These are phyloP conservation scores for Rhododendron griersonianum DNA, from an alignment of 148 eudicot species.

Conservation along the genomic window DNA sequence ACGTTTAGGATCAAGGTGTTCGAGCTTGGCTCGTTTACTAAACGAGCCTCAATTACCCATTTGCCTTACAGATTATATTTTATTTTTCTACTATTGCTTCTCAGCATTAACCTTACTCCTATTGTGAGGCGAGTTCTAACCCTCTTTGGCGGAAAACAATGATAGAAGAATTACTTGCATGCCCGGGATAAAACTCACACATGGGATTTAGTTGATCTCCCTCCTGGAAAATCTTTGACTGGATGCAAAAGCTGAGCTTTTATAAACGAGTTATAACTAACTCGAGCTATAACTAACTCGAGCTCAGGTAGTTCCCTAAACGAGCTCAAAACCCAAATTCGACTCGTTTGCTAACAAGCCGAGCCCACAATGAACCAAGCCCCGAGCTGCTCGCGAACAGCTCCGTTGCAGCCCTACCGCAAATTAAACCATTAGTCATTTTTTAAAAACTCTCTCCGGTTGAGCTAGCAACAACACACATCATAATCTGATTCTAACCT, in stretches of 20 bases:
- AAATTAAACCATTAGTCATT: no score
- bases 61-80: no score
- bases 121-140: no score
- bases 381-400: neutral
- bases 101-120: no score
- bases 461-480: neutral
- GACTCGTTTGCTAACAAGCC: neutral
- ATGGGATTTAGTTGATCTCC: no score
- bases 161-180: no score
- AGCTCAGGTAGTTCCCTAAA: neutral
- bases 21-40: neutral
- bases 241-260: neutral
- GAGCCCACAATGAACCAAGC: neutral
- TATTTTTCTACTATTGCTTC: no score
- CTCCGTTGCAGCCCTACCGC: neutral
- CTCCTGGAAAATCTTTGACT: no score
- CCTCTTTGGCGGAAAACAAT: no score
- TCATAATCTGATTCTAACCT: neutral
- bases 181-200: no score
- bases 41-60: no score
- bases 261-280: neutral
- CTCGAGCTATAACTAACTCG: neutral
- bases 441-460: neutral
- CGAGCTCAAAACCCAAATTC: neutral
- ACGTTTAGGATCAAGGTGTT: neutral